phyloP scores from a whole-genome alignment of 192 early-diverging fungal genomes.

The Lunasporangiospora selenospora region DNA sequence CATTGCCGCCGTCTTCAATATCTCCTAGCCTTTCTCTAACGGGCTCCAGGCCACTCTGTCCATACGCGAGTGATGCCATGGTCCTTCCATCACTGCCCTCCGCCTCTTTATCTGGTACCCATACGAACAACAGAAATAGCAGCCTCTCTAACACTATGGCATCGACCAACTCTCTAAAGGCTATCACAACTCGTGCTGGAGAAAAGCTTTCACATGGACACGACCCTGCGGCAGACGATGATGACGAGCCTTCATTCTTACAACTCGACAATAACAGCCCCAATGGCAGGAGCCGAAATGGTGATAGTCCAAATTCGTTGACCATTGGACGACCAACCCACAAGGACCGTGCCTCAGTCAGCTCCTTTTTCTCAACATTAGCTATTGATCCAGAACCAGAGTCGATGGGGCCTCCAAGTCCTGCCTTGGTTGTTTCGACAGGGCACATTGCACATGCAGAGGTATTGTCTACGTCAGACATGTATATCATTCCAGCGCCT shows the following conservation, averaged over 20 bases:
- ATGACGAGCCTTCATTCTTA: conserved; percentile 23
- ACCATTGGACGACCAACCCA: conserved; percentile 21
- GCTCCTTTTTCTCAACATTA: conserved; percentile 34
- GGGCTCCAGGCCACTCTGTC: not conserved
- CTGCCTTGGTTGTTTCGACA: no score
- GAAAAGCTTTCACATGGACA: not conserved
- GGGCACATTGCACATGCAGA: no score
- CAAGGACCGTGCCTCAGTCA: conserved; percentile 31
- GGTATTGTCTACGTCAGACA: conserved; percentile 8
- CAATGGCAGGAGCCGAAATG: no score
- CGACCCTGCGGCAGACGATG: not conserved
- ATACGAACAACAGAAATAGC: no score
- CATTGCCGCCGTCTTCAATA: conserved; percentile 22
- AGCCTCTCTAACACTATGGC: no score
- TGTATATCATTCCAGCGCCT: conserved; percentile 35
- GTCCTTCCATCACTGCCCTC: conserved; percentile 17
- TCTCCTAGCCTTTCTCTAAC: not conserved
- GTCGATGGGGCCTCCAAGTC: not conserved
- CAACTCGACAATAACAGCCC: conserved; percentile 16
- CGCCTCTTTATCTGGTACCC: no score
- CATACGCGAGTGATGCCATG: conserved; percentile 40
- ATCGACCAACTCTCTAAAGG: not conserved
- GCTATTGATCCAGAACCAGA: conserved; percentile 27
- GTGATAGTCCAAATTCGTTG: no score
- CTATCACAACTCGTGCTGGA: not conserved